phyloP scores from a whole-genome alignment of 2,329 filamentous ascomycete species.

The Calonectria montana region DNA sequence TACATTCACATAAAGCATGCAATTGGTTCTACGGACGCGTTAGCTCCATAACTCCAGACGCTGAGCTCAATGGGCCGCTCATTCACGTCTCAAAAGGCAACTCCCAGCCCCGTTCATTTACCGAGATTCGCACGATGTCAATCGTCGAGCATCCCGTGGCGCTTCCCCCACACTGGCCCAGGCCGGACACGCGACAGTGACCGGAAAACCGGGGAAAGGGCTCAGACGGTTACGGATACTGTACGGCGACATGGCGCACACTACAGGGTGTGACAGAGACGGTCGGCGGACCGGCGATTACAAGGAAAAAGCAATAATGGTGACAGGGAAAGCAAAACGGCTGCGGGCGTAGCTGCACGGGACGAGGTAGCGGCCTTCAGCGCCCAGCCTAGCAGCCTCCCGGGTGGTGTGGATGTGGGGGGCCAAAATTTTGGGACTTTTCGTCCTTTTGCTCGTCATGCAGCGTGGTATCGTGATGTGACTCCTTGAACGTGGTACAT shows the following conservation, averaged over 20 bases:
- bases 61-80: not conserved
- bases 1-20: not conserved
- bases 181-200: conserved; percentile 4
- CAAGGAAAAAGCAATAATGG: conserved; percentile 5
- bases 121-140: conserved; percentile 2
- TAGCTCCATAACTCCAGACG: too few species aligned
- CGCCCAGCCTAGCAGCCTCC: not conserved
- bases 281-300: not conserved
- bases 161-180: conserved; percentile 10
- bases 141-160: not conserved
- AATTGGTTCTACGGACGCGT: not conserved
- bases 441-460: not conserved
- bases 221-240: conserved; percentile 4
- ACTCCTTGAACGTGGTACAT: conserved; percentile 5
- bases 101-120: not conserved
- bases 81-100: not conserved
- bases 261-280: not conserved
- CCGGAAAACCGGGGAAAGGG: conserved; percentile 5
- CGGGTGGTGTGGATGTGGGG: not conserved
- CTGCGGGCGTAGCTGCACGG: conserved; percentile 7
- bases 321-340: not conserved
- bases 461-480: conserved; percentile 18
- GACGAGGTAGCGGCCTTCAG: not conserved
- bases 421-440: conserved; percentile 7
- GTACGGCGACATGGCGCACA: not conserved